Conservation (phyloP, 2,329 filamentous ascomycete genomes). For the Arthrobotrys sinensis region DNA sequence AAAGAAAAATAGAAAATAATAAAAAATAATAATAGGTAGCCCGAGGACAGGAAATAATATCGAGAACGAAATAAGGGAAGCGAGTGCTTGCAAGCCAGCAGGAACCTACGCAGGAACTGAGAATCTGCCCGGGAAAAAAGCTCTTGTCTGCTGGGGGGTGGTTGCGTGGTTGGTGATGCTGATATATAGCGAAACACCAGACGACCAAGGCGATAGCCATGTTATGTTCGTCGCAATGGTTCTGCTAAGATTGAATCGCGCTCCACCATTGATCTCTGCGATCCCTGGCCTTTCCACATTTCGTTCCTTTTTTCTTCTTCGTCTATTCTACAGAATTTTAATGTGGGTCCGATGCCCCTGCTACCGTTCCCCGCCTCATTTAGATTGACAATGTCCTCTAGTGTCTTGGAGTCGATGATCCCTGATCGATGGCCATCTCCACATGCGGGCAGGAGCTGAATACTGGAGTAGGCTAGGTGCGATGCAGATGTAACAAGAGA, state of each 20-base stretch:
- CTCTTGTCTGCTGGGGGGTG: conserved; percentile 47
- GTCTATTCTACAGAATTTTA: conserved; percentile 48
- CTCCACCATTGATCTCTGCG: conserved; percentile 21
- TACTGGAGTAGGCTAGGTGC: conserved; percentile 54
- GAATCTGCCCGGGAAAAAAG: conserved; percentile 25
- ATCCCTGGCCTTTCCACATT: conserved; percentile 30
- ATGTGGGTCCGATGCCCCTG: conserved; percentile 58
- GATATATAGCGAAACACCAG: conserved; percentile 58
- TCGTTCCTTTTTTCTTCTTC: conserved; percentile 40
- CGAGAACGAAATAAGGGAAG: conserved; percentile 2
- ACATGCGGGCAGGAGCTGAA: conserved; percentile 61
- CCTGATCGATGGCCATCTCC: conserved; percentile 61
- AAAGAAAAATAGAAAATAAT: neutral
- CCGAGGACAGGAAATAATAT: conserved; percentile 13
- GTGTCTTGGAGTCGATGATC: conserved; percentile 45
- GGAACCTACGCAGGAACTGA: conserved; percentile 10
- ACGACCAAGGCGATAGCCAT: conserved; percentile 42
- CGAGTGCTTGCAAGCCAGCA: neutral
- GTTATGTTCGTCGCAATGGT: conserved; percentile 43
- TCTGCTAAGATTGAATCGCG: conserved; percentile 55
- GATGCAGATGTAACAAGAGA: conserved; percentile 58
- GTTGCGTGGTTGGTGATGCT: conserved; percentile 51
- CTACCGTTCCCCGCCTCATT: conserved; percentile 61
- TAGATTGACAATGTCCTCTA: conserved; percentile 50
- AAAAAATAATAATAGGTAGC: neutral